Percentiles rank a stretch among this genome's conserved stretches.
These are phyloP conservation scores for Trichoderma arundinaceum DNA, from an alignment of 2,329 filamentous ascomycete genomes.

Conservation along the genomic window DNA sequence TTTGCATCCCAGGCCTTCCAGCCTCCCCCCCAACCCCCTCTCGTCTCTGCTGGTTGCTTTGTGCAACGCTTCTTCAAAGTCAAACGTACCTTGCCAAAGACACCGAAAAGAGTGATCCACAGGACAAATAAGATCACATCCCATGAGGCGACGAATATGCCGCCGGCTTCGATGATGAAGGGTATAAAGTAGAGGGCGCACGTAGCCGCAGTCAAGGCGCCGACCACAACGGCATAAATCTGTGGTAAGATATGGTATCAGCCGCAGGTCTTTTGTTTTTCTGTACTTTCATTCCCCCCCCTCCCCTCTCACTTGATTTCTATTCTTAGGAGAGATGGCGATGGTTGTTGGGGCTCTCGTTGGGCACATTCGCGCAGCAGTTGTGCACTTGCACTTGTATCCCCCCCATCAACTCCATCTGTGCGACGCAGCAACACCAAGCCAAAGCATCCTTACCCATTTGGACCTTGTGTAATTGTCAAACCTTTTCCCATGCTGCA, in stretches of 20 bases:
- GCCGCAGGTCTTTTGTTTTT: neutral
- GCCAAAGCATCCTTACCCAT: slow-evolving; percentile 62
- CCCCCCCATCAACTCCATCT: neutral
- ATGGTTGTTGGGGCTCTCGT: neutral
- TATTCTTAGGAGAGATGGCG: neutral
- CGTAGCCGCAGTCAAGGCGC: slow-evolving; percentile 67
- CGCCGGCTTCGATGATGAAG: slow-evolving; percentile 59
- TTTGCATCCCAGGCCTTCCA: neutral
- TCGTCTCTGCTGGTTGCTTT: neutral
- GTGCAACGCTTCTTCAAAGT: neutral
- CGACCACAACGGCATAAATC: slow-evolving; percentile 76
- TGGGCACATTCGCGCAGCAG: no score
- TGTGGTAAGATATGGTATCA: slow-evolving; percentile 39
- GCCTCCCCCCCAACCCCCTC: neutral
- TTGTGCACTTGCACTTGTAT: neutral
- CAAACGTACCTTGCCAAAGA: slow-evolving; percentile 70
- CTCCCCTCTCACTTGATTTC: no score
- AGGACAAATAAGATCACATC: slow-evolving; percentile 75
- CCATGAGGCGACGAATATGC: slow-evolving; percentile 65
- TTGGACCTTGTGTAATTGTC: slow-evolving; percentile 63
- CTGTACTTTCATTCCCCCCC: neutral
- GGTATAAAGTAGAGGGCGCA: slow-evolving; percentile 69
- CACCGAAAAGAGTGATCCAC: slow-evolving; percentile 81
- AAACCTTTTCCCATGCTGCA: slow-evolving; percentile 59
- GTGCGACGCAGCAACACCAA: slow-evolving; percentile 2